These are phyloP conservation scores for Tetraselmis striata DNA, from an alignment of 139 green algal species.

Conservation along the genomic window DNA sequence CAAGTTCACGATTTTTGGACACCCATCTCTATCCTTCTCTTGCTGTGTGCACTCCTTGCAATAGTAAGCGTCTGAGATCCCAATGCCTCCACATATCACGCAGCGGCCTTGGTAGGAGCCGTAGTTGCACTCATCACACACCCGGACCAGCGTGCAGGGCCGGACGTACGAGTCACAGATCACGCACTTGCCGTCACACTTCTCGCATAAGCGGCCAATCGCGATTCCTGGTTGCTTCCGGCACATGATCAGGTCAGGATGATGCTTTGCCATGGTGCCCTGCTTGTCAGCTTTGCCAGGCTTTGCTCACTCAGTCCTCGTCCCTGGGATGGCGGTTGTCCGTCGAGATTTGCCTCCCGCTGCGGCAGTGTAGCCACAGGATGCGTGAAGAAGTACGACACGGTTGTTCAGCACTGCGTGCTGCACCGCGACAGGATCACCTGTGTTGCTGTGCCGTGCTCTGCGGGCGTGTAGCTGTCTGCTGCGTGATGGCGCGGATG, in stretches of 20 bases:
- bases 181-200: constrained; percentile 95
- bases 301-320: no score
- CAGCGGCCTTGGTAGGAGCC: constrained; percentile 90
- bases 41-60: constrained; percentile 98
- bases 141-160: constrained; percentile 87
- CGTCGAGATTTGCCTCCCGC: no score
- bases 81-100: constrained; percentile 90
- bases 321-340: no score
- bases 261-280: constrained; percentile 69
- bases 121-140: constrained; percentile 99
- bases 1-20: constrained; percentile 98
- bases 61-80: constrained; percentile 97
- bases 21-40: constrained; percentile 98
- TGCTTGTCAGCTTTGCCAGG: no score
- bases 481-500: no score
- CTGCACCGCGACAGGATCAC: no score
- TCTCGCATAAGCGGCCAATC: constrained; percentile 91
- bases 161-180: constrained; percentile 96
- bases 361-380: no score
- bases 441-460: no score
- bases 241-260: constrained; percentile 96
- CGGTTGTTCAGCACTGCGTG: no score
- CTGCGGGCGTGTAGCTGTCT: no score
- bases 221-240: constrained; percentile 95
- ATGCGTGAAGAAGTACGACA: no score